Percentiles rank a stretch among this genome's conserved stretches.
These are phyloP conservation scores for Pseudocercospora pini-densiflorae DNA, from an alignment of 2,329 filamentous ascomycete genomes.

Conservation along the genomic window DNA sequence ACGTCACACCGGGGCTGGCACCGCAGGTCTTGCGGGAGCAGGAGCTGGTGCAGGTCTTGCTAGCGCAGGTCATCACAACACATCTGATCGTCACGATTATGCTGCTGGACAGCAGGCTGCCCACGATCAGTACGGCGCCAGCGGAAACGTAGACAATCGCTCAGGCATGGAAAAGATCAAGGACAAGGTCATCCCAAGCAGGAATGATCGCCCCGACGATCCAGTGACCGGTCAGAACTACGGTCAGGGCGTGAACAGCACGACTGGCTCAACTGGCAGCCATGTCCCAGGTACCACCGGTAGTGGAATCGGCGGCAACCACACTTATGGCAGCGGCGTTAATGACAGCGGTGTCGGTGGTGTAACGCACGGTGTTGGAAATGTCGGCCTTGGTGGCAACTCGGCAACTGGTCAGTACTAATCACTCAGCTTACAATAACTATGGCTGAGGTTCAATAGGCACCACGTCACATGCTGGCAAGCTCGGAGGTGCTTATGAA, in stretches of 20 bases:
- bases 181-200: conserved; percentile 17
- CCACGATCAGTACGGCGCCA: not conserved
- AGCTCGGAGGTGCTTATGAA: conserved; percentile 16
- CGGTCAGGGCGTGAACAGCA: conserved; percentile 9
- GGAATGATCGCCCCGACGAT: conserved; percentile 21
- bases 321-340: conserved; percentile 4
- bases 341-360: conserved; percentile 9
- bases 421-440: not conserved
- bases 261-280: conserved; percentile 5
- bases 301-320: not conserved
- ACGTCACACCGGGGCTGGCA: conserved; percentile 19
- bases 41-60: conserved; percentile 19
- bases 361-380: conserved; percentile 15
- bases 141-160: conserved; percentile 15
- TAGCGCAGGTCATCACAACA: conserved; percentile 17
- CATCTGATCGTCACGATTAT: conserved; percentile 8
- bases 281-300: conserved; percentile 8
- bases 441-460: not conserved
- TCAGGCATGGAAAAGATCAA: conserved; percentile 23
- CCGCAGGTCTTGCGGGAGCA: conserved; percentile 15
- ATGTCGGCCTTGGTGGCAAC: conserved; percentile 7
- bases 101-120: conserved; percentile 1
- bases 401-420: not conserved
- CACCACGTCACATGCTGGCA: not conserved
- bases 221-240: conserved; percentile 21